Evolutionary conservation across 176 grass and related monocot genomes (phyloP), one percentile per base, ranked within the genome.

Genomic region (Bolboschoenus planiculmis): DNA sequence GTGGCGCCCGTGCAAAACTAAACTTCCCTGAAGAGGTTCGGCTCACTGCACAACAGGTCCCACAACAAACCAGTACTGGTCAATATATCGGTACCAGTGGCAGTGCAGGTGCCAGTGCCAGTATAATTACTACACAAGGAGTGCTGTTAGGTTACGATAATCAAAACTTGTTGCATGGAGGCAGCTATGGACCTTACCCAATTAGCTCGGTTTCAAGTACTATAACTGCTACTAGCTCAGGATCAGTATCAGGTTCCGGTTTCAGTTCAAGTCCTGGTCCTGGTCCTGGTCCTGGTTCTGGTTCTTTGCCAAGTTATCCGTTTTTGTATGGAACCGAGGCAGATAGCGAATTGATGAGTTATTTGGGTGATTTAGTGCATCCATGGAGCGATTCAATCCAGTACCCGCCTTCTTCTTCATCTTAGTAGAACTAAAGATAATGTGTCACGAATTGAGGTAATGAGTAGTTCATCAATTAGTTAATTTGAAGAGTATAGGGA

Each of bases 11-110:
- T 58, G 96, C 96, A 43, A 98, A 98, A 89, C 92, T 98, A 83
- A 98, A 98, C 90, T 98, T 98, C 86, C 96, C 96, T 3, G 96
- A 93, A 85, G 90, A 98, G 75, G 95, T 90, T 85, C 84, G 81
- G 37, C 85, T 98, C 59, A 47, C 75, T 58, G 79, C 87, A 27
- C 58, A 87, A 2, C n/a, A 86, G 74, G 6, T 66, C 81, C 66
- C 59, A 63, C 55, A 56, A 61, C 31, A 60, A 60, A 81, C 34
- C 11, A 23, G 21, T 43, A 43, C n/a, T n/a, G n/a, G 7, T 15
- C 80, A 82, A 20, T 46, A 82, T 66, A 33, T 64, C 10, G 57
- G 54, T 61, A 81, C 35, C 48, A 61, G 78, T 40, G 23, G 10
- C 5, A 79, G 27, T 57, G 35, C 57, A 27, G 27, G 55, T 18